Percentiles rank a stretch among this genome's conserved stretches.
Conservation (phyloP, 2,329 filamentous ascomycete genomes). For the Phialophora tarda region DNA sequence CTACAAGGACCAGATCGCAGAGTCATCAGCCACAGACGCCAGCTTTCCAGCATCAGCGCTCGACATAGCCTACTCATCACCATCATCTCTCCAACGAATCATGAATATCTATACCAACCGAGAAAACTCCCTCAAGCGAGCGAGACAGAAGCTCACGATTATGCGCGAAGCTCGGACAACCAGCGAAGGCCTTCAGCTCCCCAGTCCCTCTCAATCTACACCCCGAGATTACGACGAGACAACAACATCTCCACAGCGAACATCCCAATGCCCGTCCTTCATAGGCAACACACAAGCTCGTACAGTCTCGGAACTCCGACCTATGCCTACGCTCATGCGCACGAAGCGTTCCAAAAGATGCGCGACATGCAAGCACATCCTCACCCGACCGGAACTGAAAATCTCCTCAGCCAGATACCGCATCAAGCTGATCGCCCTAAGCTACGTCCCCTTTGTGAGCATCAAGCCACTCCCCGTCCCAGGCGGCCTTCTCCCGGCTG, state of each 20-base stretch:
- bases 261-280: conserved; percentile 59
- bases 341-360: conserved; percentile 96
- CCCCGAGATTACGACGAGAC: conserved; percentile 33
- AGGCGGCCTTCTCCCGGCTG: conserved; percentile 39
- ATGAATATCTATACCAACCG: conserved; percentile 83
- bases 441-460: conserved; percentile 82
- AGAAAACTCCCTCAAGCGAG: conserved; percentile 62
- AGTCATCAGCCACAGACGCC: conserved; percentile 58
- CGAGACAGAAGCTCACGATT: conserved; percentile 68
- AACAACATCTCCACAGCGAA: conserved; percentile 31
- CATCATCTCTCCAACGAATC: conserved; percentile 81
- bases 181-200: conserved; percentile 72
- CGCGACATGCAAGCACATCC: conserved; percentile 88
- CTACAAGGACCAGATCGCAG: conserved; percentile 77
- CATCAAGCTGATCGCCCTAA: conserved; percentile 85
- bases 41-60: conserved; percentile 58
- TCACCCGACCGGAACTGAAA: conserved; percentile 92
- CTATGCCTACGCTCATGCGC: conserved; percentile 79
- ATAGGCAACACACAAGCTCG: conserved; percentile 52
- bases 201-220: conserved; percentile 55
- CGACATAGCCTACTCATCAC: conserved; percentile 65
- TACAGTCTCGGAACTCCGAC: conserved; percentile 77
- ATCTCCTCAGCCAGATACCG: conserved; percentile 87
- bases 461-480: conserved; percentile 60
- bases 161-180: conserved; percentile 79